These are phyloP conservation scores for Paramecium biaurelia DNA, from an alignment of 73 alveolate genomes.

Conservation along the genomic window DNA sequence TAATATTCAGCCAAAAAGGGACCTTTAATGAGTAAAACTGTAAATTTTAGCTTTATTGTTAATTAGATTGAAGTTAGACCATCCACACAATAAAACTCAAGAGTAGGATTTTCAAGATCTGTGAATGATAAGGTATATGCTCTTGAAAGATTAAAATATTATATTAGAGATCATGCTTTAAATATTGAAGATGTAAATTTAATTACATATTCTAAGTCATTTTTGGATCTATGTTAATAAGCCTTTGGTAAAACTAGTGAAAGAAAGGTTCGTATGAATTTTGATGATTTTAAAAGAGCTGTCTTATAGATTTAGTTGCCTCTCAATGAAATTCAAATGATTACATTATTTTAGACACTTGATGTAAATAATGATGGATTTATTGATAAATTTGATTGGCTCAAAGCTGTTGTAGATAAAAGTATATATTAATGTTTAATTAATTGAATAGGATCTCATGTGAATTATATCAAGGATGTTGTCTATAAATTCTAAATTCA, in stretches of 20 bases:
- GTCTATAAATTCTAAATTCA: slow-evolving; percentile 56
- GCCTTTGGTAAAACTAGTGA: slow-evolving; percentile 68
- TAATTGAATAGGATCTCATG: slow-evolving; percentile 53
- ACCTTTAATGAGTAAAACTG: slow-evolving; percentile 42
- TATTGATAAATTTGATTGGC: slow-evolving; percentile 64
- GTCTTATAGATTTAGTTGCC: slow-evolving; percentile 31
- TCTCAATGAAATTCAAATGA: slow-evolving; percentile 42
- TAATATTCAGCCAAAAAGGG: not conserved
- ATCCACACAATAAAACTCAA: not conserved
- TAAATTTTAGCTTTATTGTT: not conserved
- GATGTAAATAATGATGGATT: slow-evolving; percentile 72
- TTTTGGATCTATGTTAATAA: slow-evolving; percentile 44
- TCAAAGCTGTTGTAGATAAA: slow-evolving; percentile 39
- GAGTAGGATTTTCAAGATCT: not conserved
- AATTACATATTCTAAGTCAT: not conserved
- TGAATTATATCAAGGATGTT: slow-evolving; percentile 58
- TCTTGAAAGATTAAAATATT: slow-evolving; percentile 49
- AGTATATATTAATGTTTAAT: not conserved
- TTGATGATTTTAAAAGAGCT: slow-evolving; percentile 52
- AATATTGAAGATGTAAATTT: slow-evolving; percentile 48
- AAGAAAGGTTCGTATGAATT: slow-evolving; percentile 48
- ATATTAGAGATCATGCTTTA: slow-evolving; percentile 53
- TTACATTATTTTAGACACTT: slow-evolving; percentile 51
- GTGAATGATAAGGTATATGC: slow-evolving; percentile 52
- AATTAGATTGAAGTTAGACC: slow-evolving; percentile 37